Evolutionary conservation across 768 basidiomycete genomes (phyloP).

Genomic region (Tulasnella sp.): DNA sequence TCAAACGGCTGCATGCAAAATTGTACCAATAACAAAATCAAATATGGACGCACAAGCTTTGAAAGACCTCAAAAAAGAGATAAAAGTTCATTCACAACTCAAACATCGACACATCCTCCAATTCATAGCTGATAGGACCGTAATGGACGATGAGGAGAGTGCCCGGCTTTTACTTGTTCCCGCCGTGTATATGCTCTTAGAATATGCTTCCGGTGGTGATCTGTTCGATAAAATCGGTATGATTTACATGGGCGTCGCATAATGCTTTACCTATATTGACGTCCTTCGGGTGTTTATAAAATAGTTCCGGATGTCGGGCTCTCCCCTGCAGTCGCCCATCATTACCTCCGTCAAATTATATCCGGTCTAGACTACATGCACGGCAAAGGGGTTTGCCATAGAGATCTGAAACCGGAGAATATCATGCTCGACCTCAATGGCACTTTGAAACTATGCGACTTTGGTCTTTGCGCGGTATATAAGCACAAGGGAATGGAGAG

Average conservation of each 20-base stretch:
- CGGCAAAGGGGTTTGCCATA: conserved; percentile 79
- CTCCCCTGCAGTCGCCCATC: conserved; percentile 73
- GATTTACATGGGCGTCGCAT: conserved; percentile 22
- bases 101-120: conserved; percentile 73
- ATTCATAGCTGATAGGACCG: conserved; percentile 64
- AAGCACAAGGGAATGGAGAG: conserved; percentile 77
- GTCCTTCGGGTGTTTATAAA: neutral
- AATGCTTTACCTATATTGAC: neutral
- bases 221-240: conserved; percentile 96
- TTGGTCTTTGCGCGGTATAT: conserved; percentile 85
- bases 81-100: conserved; percentile 70
- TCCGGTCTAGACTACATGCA: conserved; percentile 81
- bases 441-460: conserved; percentile 85
- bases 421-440: conserved; percentile 74
- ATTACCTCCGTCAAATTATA: conserved; percentile 78
- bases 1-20: conserved; percentile 75
- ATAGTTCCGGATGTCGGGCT: conserved; percentile 84
- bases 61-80: conserved; percentile 82
- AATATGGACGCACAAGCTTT: conserved; percentile 50
- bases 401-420: conserved; percentile 96
- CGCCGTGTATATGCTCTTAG: conserved; percentile 85
- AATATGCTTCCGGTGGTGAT: conserved; percentile 87
- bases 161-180: conserved; percentile 39
- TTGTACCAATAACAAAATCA: conserved; percentile 49
- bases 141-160: conserved; percentile 37